Conservation (phyloP, 2,329 filamentous ascomycete genomes). For the Neonectria magnoliae region DNA sequence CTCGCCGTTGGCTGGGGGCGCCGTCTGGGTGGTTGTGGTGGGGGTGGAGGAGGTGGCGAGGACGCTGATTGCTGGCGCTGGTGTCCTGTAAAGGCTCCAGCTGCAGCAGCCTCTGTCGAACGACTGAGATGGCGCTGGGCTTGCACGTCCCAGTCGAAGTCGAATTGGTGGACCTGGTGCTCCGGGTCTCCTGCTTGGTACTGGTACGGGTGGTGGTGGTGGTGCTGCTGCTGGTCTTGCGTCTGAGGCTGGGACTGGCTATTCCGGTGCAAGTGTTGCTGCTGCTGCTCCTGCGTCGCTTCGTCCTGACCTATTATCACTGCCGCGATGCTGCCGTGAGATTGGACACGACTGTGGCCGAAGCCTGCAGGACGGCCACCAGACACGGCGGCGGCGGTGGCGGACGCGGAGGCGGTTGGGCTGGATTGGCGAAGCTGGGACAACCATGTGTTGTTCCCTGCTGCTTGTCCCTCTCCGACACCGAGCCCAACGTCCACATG, state of each 20-base stretch:
- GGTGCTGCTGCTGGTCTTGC: slow-evolving; percentile 2
- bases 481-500: slow-evolving; percentile 40
- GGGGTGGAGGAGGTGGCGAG: slow-evolving; percentile 33
- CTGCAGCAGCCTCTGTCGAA: slow-evolving; percentile 17
- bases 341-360: slow-evolving; percentile 21
- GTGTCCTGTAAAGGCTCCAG: slow-evolving; percentile 9
- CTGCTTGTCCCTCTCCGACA: slow-evolving; percentile 37
- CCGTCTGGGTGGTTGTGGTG: slow-evolving; percentile 32
- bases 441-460: slow-evolving; percentile 17
- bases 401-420: slow-evolving; percentile 13
- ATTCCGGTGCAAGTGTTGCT: slow-evolving; percentile 7
- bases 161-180: slow-evolving; percentile 1
- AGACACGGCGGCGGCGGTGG: slow-evolving; percentile 5
- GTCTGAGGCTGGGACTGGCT: slow-evolving; percentile 11
- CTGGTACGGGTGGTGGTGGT: neutral
- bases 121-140: slow-evolving; percentile 10
- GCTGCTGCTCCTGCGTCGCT: slow-evolving; percentile 6
- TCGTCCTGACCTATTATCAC: slow-evolving; percentile 9
- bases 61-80: slow-evolving; percentile 27
- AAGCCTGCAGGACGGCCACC: slow-evolving; percentile 11
- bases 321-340: slow-evolving; percentile 10
- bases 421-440: slow-evolving; percentile 20
- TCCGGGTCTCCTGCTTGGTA: slow-evolving; percentile 13
- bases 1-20: slow-evolving; percentile 41
- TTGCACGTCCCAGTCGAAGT: slow-evolving; percentile 7